These are phyloP conservation scores for Exserohilum turcica DNA, from an alignment of 2,329 filamentous ascomycete species.

Conservation along the genomic window DNA sequence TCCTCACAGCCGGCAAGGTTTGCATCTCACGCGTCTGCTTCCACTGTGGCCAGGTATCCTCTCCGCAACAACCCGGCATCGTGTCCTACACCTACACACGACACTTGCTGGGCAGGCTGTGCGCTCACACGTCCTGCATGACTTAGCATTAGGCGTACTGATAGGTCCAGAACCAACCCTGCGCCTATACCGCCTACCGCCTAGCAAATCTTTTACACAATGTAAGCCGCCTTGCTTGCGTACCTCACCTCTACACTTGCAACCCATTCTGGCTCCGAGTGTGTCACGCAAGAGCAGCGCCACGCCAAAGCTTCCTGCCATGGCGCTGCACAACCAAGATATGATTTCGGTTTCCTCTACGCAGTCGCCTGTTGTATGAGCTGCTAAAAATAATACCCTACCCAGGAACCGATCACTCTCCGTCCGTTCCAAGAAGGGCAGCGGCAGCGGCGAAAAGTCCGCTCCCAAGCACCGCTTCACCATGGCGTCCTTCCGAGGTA, in stretches of 20 bases:
- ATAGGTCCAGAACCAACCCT: constrained; percentile 23
- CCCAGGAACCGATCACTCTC: constrained; percentile 75
- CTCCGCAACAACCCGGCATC: not conserved
- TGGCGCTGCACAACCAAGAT: not conserved
- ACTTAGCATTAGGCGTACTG: constrained; percentile 27
- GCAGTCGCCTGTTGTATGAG: not conserved
- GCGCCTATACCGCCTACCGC: constrained; percentile 19
- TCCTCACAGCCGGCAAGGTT: constrained; percentile 13
- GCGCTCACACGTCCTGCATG: constrained; percentile 9
- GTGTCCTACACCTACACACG: not conserved
- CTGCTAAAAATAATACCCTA: constrained; percentile 36
- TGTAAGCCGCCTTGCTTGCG: constrained; percentile 38
- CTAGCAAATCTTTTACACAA: constrained; percentile 21
- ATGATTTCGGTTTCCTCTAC: not conserved
- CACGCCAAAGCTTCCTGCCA: not conserved
- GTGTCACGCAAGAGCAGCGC: not conserved
- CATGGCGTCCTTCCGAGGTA: constrained; percentile 83
- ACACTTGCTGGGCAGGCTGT: constrained; percentile 12
- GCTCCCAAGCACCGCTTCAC: constrained; percentile 73
- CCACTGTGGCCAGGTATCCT: constrained; percentile 12
- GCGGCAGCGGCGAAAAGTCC: constrained; percentile 50
- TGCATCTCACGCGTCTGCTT: not conserved
- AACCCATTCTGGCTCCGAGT: not conserved
- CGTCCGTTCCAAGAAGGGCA: constrained; percentile 67
- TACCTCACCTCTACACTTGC: not conserved